Conservation (phyloP, 306 rosid genomes). For the Vigna trinervia region DNA sequence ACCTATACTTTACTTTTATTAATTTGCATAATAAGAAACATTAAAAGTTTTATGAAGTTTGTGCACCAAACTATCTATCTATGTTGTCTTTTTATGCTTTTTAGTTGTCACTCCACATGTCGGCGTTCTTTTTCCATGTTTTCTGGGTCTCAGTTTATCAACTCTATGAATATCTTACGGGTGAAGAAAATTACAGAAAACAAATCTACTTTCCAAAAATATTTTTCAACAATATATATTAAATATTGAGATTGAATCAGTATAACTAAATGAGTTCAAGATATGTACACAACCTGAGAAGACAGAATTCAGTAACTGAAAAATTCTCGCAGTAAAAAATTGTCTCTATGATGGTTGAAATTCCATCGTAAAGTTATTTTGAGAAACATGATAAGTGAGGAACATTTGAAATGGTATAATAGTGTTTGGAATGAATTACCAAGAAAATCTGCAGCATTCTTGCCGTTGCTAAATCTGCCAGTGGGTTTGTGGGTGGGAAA, state of each 20-base stretch:
- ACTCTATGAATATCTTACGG: not conserved
- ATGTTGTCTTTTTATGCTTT: conserved; percentile 27
- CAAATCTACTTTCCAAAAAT: not conserved
- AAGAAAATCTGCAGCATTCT: conserved; percentile 76
- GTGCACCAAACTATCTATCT: conserved; percentile 12
- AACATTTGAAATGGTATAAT: not conserved
- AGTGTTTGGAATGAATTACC: conserved; percentile 46
- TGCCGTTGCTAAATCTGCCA: conserved; percentile 85
- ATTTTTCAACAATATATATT: not conserved
- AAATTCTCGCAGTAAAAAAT: not conserved
- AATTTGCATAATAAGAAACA: not conserved
- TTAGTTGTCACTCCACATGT: not conserved
- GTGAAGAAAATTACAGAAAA: not conserved
- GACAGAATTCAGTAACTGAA: not conserved
- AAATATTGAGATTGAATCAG: too few relatives aligned
- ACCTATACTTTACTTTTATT: not conserved
- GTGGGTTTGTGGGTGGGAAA: conserved; percentile 65
- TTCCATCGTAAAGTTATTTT: not conserved
- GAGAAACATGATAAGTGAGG: too few relatives aligned
- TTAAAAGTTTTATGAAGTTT: conserved; percentile 11
- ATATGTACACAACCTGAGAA: not conserved
- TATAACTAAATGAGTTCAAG: not conserved
- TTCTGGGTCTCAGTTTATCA: conserved; percentile 12
- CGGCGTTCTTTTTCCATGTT: not conserved
- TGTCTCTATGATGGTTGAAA: not conserved